A percentile compares a stretch with the other conserved stretches of the same genome.
These are phyloP conservation scores for Nannochloropsis gaditana DNA, from an alignment of 108 stramenopile species.

Conservation along the genomic window DNA sequence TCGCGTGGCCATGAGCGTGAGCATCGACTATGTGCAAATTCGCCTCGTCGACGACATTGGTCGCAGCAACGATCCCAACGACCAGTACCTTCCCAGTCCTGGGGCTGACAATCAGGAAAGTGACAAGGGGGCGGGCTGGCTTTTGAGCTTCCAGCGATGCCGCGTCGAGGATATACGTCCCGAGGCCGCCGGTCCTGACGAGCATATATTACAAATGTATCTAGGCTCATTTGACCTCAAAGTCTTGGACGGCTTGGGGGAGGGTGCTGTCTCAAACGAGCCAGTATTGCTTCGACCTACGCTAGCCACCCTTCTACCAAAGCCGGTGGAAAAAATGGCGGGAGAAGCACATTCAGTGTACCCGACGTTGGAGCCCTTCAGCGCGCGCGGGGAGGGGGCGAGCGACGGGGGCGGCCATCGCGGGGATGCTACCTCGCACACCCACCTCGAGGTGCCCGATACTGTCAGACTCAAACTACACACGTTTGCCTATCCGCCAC, in stretches of 20 bases:
- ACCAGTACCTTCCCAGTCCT: too few relatives aligned
- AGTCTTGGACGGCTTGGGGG: background rate
- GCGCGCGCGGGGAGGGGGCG: background rate
- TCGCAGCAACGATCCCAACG: background rate
- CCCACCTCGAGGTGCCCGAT: background rate
- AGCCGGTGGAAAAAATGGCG: background rate
- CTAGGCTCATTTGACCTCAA: background rate
- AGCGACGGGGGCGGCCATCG: background rate
- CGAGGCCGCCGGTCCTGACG: background rate
- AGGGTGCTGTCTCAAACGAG: background rate
- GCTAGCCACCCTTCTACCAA: background rate
- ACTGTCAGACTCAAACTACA: background rate
- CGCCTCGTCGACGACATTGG: background rate
- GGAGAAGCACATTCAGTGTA: background rate
- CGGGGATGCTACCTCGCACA: background rate
- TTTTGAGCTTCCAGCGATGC: background rate
- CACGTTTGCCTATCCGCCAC: background rate
- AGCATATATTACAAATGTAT: background rate
- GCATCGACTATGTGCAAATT: background rate
- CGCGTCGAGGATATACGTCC: background rate
- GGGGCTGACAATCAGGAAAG: background rate
- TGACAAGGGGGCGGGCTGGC: background rate
- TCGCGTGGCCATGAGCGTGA: background rate
- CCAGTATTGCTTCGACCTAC: background rate
- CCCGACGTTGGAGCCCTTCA: background rate